Percentiles rank a stretch among this genome's conserved stretches.
Conservation (phyloP, 2,329 filamentous ascomycete species). For the Talaromyces pinophilus region DNA sequence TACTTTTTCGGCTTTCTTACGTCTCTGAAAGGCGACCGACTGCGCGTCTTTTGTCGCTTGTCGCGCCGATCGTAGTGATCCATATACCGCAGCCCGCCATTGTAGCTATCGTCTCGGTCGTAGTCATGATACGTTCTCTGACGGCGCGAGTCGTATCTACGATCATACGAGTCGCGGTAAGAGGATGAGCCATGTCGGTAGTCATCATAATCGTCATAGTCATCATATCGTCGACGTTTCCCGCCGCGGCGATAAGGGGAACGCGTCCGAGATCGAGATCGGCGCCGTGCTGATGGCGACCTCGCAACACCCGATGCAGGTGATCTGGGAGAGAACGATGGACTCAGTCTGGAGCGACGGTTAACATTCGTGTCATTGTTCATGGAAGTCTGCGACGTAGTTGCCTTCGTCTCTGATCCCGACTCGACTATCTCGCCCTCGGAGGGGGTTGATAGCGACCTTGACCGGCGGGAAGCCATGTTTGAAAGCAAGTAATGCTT, state of each 20-base stretch:
- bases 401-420: slow-evolving; percentile 76
- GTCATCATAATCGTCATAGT: slow-evolving; percentile 39
- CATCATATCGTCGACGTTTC: slow-evolving; percentile 46
- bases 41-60: slow-evolving; percentile 60
- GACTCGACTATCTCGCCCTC: slow-evolving; percentile 85
- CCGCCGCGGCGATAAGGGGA: slow-evolving; percentile 46
- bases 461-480: slow-evolving; percentile 53
- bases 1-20: slow-evolving; percentile 42
- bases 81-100: slow-evolving; percentile 49
- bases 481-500: slow-evolving; percentile 20
- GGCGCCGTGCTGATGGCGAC: slow-evolving; percentile 57
- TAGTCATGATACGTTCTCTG: slow-evolving; percentile 53
- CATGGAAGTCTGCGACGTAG: slow-evolving; percentile 72
- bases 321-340: slow-evolving; percentile 50
- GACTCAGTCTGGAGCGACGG: slow-evolving; percentile 80
- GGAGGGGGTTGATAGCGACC: slow-evolving; percentile 67
- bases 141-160: slow-evolving; percentile 45
- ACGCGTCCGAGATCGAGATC: slow-evolving; percentile 38
- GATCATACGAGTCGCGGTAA: slow-evolving; percentile 40
- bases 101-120: slow-evolving; percentile 49
- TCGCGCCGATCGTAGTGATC: slow-evolving; percentile 55
- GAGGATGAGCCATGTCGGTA: slow-evolving; percentile 30
- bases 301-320: slow-evolving; percentile 50
- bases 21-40: slow-evolving; percentile 48
- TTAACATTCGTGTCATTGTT: slow-evolving; percentile 79